Conservation (phyloP, 225 moss, liverwort and hornwort species). For the Thuidium tamariscinum region DNA sequence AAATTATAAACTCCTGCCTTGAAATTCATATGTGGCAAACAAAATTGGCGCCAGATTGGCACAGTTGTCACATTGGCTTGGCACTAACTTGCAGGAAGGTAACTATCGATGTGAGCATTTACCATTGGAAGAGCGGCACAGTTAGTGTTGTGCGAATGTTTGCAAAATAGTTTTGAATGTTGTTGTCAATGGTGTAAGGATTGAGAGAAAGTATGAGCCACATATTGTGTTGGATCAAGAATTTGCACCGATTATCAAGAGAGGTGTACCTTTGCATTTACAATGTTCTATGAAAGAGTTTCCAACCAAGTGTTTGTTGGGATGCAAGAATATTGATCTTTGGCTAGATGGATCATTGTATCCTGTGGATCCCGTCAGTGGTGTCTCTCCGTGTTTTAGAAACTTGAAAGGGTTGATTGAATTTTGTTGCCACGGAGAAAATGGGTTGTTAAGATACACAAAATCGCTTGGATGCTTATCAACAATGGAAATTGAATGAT, state of each 20-base stretch:
- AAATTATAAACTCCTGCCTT: no score
- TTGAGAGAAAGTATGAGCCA: no score
- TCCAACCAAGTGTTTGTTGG: neutral
- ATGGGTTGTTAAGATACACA: neutral
- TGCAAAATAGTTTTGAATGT: no score
- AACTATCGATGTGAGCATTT: no score
- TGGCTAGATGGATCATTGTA: neutral
- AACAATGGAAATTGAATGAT: neutral
- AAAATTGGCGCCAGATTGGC: no score
- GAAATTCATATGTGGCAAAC: no score
- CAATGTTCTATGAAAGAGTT: neutral
- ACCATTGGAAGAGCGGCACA: no score
- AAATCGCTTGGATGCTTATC: neutral
- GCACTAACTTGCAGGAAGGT: no score
- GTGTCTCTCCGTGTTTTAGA: neutral
- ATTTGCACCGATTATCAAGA: neutral
- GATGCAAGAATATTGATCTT: neutral
- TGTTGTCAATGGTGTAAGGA: no score
- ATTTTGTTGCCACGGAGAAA: neutral
- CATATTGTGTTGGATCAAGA: neutral
- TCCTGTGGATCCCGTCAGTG: neutral
- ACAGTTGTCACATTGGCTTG: no score
- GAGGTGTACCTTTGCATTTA: neutral
- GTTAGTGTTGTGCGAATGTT: no score
- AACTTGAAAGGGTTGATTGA: neutral